Evolutionary conservation across 129 eudicot genomes (phyloP), one percentile per base, ranked within the genome.

Genomic region (Dittrichia graveolens): DNA sequence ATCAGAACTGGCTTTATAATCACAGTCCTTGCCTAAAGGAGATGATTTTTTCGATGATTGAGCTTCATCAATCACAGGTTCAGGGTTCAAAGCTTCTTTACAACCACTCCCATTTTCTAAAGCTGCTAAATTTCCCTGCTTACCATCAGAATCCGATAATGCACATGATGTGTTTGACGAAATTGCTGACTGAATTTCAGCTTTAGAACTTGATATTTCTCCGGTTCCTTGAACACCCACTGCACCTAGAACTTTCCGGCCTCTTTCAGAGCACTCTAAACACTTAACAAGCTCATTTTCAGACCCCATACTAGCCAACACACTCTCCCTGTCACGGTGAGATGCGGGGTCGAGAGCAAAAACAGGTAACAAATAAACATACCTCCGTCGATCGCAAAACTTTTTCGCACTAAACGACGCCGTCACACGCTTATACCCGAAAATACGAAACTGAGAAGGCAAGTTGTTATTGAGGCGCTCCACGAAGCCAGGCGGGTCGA

Each of bases 301-400:
- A 38, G 91, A 87, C 16, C 96, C 98, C 55, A 85, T 45, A 62
- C 98, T 93, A 60, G 91, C 95, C 67, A 87, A 35, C 37, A 93
- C 98, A 71, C 90, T 85, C 81, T 84, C 96, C 46, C 95, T 84
- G 76, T 87, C 91, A 10, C 95, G 78, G 69, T 93, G 98, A 4
- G 85, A 68, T 1, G 43, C 4, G 7, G 86, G 81, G 54, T 84
- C 96, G 42, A 94, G 86, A 0, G 96, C 95, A 60, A 90, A 90
- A 34, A 85, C 95, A 4, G 98, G 98, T 10, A 94, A n/a, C 80
- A 94, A 67, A 79, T 94, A 94, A 64, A 94, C 95, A 81, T 94
- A 94, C 85, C 95, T 82, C 68, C 98, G 79, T 39, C 92, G 69
- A 81, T 87, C 96, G 31, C 98, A 94, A 67, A 84, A 82, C 90